A percentile compares a stretch with the other conserved stretches of the same genome.
Evolutionary conservation across 352 stramenopile genomes (phyloP).

Genomic region (Lagenidium sp.): DNA sequence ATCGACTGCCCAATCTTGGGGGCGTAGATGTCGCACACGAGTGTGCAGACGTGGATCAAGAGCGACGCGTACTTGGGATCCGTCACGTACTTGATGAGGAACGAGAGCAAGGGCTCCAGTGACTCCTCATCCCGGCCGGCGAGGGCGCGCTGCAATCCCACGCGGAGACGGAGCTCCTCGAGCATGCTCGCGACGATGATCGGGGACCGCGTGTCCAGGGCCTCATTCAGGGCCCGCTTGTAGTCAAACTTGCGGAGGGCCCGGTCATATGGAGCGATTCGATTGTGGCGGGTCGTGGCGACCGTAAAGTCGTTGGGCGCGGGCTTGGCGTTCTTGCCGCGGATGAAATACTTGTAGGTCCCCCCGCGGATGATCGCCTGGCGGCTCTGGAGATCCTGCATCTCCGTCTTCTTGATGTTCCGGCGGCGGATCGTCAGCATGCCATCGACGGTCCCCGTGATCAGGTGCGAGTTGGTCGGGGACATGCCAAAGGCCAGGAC

Average conservation of each 20-base stretch:
- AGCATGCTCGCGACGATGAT: slow-evolving; percentile 91
- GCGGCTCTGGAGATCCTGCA: slow-evolving; percentile 54
- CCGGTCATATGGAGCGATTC: slow-evolving; percentile 89
- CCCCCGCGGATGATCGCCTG: slow-evolving; percentile 70
- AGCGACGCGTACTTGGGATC: slow-evolving; percentile 91
- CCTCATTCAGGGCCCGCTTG: slow-evolving; percentile 92
- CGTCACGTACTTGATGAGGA: slow-evolving; percentile 93
- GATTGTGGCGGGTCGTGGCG: slow-evolving; percentile 76
- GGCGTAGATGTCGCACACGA: slow-evolving; percentile 91
- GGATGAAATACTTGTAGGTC: slow-evolving; percentile 88
- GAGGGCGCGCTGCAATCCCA: slow-evolving; percentile 86
- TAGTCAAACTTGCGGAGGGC: slow-evolving; percentile 95
- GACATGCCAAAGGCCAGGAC: slow-evolving; percentile 80
- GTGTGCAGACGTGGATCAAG: slow-evolving; percentile 89
- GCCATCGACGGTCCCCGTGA: slow-evolving; percentile 66
- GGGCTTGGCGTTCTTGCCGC: slow-evolving; percentile 79
- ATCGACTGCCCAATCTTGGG: slow-evolving; percentile 87
- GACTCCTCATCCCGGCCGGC: slow-evolving; percentile 90
- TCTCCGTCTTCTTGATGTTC: slow-evolving; percentile 56
- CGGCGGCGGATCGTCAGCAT: slow-evolving; percentile 79
- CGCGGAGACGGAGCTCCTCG: slow-evolving; percentile 90
- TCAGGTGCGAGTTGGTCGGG: slow-evolving; percentile 75
- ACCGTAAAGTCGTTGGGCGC: slow-evolving; percentile 69
- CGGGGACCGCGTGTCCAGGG: slow-evolving; percentile 87
- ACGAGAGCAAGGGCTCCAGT: slow-evolving; percentile 92